phyloP scores from a whole-genome alignment of 352 stramenopile species.

The Phytopythium cucurbitacearum region DNA sequence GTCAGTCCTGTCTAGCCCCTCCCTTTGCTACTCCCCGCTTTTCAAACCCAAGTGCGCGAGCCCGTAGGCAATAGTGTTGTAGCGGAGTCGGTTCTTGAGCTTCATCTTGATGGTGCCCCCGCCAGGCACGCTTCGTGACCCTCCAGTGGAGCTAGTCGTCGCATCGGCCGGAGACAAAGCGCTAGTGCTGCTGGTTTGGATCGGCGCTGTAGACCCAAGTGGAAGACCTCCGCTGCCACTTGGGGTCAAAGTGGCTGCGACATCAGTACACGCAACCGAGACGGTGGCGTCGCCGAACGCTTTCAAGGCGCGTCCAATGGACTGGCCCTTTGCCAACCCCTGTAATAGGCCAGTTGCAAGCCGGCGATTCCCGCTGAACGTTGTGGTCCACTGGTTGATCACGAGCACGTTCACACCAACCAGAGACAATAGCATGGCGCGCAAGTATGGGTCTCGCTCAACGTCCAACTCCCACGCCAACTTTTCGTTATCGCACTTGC shows the following conservation, averaged over 20 bases:
- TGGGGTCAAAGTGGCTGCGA: neutral
- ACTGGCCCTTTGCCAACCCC: constrained; percentile 42
- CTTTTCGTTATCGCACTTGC: constrained; percentile 86
- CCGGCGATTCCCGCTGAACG: constrained; percentile 69
- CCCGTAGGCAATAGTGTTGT: constrained; percentile 67
- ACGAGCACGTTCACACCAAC: constrained; percentile 68
- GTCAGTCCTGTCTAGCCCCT: too few relatives aligned
- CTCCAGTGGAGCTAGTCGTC: neutral
- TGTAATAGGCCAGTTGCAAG: constrained; percentile 46
- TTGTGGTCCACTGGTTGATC: constrained; percentile 80
- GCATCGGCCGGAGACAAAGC: neutral
- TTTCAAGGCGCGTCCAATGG: constrained; percentile 60
- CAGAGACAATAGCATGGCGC: constrained; percentile 70
- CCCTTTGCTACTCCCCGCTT: constrained; percentile 19
- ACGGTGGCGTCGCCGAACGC: constrained; percentile 38
- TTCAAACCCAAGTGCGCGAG: constrained; percentile 52
- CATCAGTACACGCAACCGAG: neutral
- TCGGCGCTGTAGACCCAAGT: neutral
- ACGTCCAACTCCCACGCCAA: constrained; percentile 41
- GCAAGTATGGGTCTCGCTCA: constrained; percentile 59
- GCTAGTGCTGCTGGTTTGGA: constrained; percentile 4
- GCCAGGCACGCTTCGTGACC: neutral
- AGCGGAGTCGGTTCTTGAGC: constrained; percentile 72
- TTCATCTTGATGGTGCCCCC: constrained; percentile 15
- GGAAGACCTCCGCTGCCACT: constrained; percentile 4